Percentiles rank a stretch among this genome's conserved stretches.
Evolutionary conservation across 2,329 filamentous ascomycete species (phyloP).

Genomic region (Didymella keratinophila): DNA sequence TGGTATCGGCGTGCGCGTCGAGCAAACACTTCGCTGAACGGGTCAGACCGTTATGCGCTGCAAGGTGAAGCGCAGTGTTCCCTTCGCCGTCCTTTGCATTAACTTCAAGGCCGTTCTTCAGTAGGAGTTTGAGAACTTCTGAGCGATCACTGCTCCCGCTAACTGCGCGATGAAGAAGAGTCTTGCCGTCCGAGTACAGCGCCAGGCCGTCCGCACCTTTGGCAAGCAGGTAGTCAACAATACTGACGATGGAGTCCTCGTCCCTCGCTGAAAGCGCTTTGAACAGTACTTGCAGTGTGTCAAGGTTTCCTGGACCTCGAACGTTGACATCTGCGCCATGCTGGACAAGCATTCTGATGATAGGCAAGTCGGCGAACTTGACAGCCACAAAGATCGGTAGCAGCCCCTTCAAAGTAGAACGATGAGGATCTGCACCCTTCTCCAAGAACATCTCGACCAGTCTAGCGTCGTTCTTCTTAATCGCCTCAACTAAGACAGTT

Average conservation of each 20-base stretch:
- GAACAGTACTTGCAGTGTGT: slow-evolving; percentile 37
- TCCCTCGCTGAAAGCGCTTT: background rate
- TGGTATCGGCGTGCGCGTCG: slow-evolving; percentile 34
- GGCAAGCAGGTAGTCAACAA: slow-evolving; percentile 38
- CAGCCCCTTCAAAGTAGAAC: slow-evolving; percentile 31
- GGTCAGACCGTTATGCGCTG: slow-evolving; percentile 37
- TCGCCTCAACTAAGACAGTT: slow-evolving; percentile 43
- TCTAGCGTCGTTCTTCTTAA: slow-evolving; percentile 39
- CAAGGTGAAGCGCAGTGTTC: slow-evolving; percentile 42
- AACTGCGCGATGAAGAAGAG: slow-evolving; percentile 42
- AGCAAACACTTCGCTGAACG: slow-evolving; percentile 34
- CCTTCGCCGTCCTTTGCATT: slow-evolving; percentile 35
- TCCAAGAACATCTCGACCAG: slow-evolving; percentile 44
- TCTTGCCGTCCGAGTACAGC: slow-evolving; percentile 40
- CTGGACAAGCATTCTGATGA: slow-evolving; percentile 40
- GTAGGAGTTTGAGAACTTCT: slow-evolving; percentile 33
- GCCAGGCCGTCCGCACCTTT: slow-evolving; percentile 34
- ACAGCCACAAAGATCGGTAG: slow-evolving; percentile 42
- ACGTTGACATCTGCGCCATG: slow-evolving; percentile 40
- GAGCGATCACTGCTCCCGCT: slow-evolving; percentile 23
- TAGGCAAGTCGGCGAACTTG: slow-evolving; percentile 33
- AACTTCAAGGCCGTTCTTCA: slow-evolving; percentile 34
- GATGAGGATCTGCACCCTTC: slow-evolving; percentile 42
- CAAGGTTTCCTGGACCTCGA: slow-evolving; percentile 32
- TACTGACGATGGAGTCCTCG: background rate